Percentiles rank a stretch among this genome's conserved stretches.
Evolutionary conservation across 163 green algal genomes (phyloP).

Genomic region (Chlorella variabilis): DNA sequence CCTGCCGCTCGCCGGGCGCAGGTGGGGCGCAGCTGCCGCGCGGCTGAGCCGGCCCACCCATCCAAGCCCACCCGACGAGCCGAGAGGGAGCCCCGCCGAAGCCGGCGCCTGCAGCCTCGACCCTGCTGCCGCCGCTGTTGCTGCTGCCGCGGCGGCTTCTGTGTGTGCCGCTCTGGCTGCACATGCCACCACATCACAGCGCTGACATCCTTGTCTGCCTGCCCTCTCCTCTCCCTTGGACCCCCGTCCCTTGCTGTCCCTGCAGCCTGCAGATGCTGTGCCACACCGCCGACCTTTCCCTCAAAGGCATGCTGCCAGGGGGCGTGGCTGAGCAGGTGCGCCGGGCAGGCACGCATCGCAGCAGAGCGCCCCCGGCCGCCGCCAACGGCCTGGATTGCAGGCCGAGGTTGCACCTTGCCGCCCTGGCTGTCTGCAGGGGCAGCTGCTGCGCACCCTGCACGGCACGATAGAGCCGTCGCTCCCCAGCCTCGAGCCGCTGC

Average conservation of each 20-base stretch:
- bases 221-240: too few species aligned
- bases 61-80: too few species aligned
- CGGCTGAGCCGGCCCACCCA: not conserved
- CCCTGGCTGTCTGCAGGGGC: not conserved
- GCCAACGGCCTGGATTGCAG: too few species aligned
- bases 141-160: too few species aligned
- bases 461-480: not conserved
- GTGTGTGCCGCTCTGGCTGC: too few species aligned
- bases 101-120: too few species aligned
- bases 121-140: too few species aligned
- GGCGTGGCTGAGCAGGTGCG: not conserved
- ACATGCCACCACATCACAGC: too few species aligned
- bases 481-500: not conserved
- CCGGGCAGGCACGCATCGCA: not conserved
- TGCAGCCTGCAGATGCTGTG: constrained; percentile 40
- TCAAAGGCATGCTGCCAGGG: constrained; percentile 8
- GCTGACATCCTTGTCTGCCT: too few species aligned
- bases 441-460: not conserved
- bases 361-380: too few species aligned
- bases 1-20: not conserved
- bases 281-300: constrained; percentile 24
- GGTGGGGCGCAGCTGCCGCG: not conserved
- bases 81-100: too few species aligned
- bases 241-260: too few species aligned
- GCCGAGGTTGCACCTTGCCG: not conserved